Evolutionary conservation across 1,284 basidiomycete genomes (phyloP).

Genomic region (Sanguinoderma infundibulare): DNA sequence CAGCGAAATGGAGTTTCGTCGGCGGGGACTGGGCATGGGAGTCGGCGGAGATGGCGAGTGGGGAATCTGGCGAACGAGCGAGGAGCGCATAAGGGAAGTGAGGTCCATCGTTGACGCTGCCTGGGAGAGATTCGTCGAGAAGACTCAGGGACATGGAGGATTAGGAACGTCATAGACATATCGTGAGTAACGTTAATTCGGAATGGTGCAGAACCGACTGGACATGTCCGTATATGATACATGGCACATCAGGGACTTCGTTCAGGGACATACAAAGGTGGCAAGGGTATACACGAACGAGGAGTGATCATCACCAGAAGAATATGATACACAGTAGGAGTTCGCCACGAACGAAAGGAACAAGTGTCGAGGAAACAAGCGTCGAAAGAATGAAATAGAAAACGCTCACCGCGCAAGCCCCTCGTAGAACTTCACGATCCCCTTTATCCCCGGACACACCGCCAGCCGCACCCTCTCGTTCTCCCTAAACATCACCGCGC

Average conservation of each 20-base stretch:
- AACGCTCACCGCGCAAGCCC: slow-evolving; percentile 22
- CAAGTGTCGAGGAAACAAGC: neutral
- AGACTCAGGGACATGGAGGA: neutral
- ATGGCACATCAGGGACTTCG: no score
- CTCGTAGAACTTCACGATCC: slow-evolving; percentile 64
- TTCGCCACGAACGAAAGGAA: no score
- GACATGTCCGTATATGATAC: no score
- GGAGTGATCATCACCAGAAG: neutral
- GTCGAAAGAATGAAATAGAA: neutral
- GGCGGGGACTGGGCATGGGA: slow-evolving; percentile 74
- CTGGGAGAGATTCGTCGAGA: slow-evolving; percentile 11
- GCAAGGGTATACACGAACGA: neutral
- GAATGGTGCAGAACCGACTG: no score
- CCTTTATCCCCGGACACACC: slow-evolving; percentile 64
- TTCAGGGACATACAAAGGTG: no score
- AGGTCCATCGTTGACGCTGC: slow-evolving; percentile 47
- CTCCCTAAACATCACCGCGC: slow-evolving; percentile 51
- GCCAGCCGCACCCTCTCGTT: slow-evolving; percentile 68
- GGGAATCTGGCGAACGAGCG: slow-evolving; percentile 67
- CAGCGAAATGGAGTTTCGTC: slow-evolving; percentile 54
- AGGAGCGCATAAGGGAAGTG: slow-evolving; percentile 55
- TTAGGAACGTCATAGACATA: no score
- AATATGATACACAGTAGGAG: neutral
- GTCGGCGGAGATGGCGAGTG: slow-evolving; percentile 58
- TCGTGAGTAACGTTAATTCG: no score